phyloP scores from a whole-genome alignment of 352 stramenopile genomes.

The Phytophthora sojae region DNA sequence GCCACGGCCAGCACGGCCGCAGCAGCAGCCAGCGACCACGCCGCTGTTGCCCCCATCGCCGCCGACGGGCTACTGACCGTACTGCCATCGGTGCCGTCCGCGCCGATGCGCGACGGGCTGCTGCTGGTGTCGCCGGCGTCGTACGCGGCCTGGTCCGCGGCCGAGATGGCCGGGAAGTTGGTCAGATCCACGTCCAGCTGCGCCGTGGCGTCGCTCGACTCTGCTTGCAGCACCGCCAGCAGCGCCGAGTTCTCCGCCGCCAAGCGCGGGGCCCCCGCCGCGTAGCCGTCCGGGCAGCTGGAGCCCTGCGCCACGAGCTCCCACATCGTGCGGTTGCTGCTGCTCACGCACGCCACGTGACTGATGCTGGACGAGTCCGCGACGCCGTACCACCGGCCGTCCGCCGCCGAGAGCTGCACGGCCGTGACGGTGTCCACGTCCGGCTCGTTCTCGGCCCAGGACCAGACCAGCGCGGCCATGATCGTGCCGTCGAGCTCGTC shows the following conservation, averaged over 20 bases:
- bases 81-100: slow-evolving; percentile 7
- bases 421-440: slow-evolving; percentile 37
- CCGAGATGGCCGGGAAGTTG: slow-evolving; percentile 55
- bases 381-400: slow-evolving; percentile 69
- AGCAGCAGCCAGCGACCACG: slow-evolving; percentile 1
- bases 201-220: slow-evolving; percentile 40
- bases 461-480: slow-evolving; percentile 70
- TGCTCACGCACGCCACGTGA: slow-evolving; percentile 66
- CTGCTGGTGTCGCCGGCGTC: slow-evolving; percentile 36
- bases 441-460: slow-evolving; percentile 64
- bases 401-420: slow-evolving; percentile 53
- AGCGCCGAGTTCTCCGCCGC: slow-evolving; percentile 65
- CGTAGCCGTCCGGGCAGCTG: slow-evolving; percentile 50
- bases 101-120: slow-evolving; percentile 28
- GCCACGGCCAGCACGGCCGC: neutral
- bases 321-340: slow-evolving; percentile 53
- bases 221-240: slow-evolving; percentile 35
- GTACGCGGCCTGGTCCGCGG: slow-evolving; percentile 52
- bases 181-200: slow-evolving; percentile 60
- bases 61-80: slow-evolving; percentile 6
- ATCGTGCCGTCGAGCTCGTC: slow-evolving; percentile 60
- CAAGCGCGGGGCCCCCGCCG: slow-evolving; percentile 40
- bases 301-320: slow-evolving; percentile 55
- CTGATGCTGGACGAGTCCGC: slow-evolving; percentile 45
- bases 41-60: neutral